These are phyloP conservation scores for Echinochloa phyllopogon DNA, from an alignment of 176 grass and related monocot species.

Conservation along the genomic window DNA sequence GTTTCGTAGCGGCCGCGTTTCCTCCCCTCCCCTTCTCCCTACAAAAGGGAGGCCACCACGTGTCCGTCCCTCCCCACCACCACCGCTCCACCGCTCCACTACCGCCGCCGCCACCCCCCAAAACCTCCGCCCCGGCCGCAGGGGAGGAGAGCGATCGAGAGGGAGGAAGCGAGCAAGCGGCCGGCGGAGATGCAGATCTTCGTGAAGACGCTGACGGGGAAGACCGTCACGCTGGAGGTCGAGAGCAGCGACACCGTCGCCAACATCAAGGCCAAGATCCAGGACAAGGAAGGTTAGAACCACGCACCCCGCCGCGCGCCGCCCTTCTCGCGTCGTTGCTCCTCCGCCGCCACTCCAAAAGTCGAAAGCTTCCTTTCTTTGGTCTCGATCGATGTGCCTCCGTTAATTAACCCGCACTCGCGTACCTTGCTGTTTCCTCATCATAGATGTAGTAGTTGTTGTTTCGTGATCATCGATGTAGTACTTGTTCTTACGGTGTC, in stretches of 20 bases:
- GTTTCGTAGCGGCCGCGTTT: constrained; percentile 9
- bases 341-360: neutral
- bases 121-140: neutral
- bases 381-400: neutral
- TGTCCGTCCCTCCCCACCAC: neutral
- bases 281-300: constrained; percentile 61
- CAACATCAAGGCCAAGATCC: constrained; percentile 92
- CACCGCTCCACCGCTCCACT: neutral
- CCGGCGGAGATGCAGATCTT: constrained; percentile 73
- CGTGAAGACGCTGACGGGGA: constrained; percentile 91
- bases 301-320: neutral
- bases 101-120: neutral
- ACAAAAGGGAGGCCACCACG: neutral
- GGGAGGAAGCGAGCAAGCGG: neutral
- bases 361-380: neutral
- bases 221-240: constrained; percentile 95
- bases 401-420: neutral
- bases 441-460: neutral
- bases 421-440: neutral
- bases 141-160: neutral
- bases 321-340: neutral
- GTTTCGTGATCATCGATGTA: neutral
- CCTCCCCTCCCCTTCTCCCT: neutral
- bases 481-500: no score
- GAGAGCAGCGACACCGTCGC: constrained; percentile 96